phyloP scores from a whole-genome alignment of 345 rosid genomes.

The Adansonia digitata region DNA sequence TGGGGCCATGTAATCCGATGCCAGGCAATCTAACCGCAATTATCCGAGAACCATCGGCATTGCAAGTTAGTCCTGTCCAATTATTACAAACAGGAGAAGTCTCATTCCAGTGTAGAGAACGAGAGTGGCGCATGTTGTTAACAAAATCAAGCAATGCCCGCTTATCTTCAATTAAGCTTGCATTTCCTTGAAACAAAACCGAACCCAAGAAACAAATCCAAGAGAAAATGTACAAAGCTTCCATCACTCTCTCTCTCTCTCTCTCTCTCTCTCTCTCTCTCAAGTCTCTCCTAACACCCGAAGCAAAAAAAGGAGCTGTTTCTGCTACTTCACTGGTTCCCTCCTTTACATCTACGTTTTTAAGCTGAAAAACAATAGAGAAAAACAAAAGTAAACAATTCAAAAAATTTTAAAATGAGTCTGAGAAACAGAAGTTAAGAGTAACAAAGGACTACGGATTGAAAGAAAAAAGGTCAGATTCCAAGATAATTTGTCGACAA shows the following conservation, averaged over 20 bases:
- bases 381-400: slow-evolving; percentile 15
- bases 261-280: too few species aligned
- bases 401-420: slow-evolving; percentile 17
- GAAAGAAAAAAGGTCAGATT: slow-evolving; percentile 27
- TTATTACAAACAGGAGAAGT: slow-evolving; percentile 41
- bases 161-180: slow-evolving; percentile 64
- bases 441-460: slow-evolving; percentile 2
- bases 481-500: slow-evolving; percentile 49
- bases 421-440: slow-evolving; percentile 35
- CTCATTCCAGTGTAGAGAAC: slow-evolving; percentile 55
- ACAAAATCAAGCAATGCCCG: slow-evolving; percentile 65
- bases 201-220: slow-evolving; percentile 33
- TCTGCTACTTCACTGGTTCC: slow-evolving; percentile 23
- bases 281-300: neutral
- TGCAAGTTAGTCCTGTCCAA: slow-evolving; percentile 85
- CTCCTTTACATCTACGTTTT: slow-evolving; percentile 6
- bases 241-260: too few species aligned
- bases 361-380: slow-evolving; percentile 18
- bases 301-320: slow-evolving; percentile 47
- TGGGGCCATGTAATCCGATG: slow-evolving; percentile 62
- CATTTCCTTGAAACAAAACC: slow-evolving; percentile 25
- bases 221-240: slow-evolving; percentile 29
- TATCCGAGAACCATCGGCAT: slow-evolving; percentile 42
- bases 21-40: slow-evolving; percentile 77
- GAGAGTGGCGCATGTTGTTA: slow-evolving; percentile 40